A percentile compares a stretch with the other conserved stretches of the same genome.
Evolutionary conservation across 768 basidiomycete species (phyloP).

Genomic region (Chalciporus pseudorubinellus): DNA sequence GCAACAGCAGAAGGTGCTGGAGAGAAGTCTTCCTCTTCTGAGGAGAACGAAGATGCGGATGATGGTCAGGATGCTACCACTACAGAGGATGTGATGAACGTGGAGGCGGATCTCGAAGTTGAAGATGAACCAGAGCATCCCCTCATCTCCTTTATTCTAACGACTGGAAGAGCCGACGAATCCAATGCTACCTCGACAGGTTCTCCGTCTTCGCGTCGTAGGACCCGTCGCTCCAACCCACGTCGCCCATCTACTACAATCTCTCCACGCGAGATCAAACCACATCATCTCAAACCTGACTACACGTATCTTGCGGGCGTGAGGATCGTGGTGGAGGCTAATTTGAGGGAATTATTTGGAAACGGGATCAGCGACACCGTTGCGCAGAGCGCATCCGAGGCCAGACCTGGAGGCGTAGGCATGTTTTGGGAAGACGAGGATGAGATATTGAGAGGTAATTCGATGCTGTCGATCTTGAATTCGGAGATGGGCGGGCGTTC

Average conservation of each 20-base stretch:
- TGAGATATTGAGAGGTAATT: slow-evolving; percentile 14
- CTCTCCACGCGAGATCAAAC: slow-evolving; percentile 19
- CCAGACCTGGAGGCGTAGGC: slow-evolving; percentile 5
- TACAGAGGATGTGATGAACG: background rate
- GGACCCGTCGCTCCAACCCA: slow-evolving; percentile 18
- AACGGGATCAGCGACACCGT: background rate
- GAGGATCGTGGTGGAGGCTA: slow-evolving; percentile 50
- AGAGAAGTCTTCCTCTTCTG: background rate
- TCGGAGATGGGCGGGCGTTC: background rate
- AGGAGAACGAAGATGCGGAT: no score
- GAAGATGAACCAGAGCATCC: slow-evolving; percentile 6
- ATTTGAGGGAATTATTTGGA: slow-evolving; percentile 41
- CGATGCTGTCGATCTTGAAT: background rate
- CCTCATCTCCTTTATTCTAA: slow-evolving; percentile 10
- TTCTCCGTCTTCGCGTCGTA: slow-evolving; percentile 11
- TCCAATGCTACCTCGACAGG: background rate
- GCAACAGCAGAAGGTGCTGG: background rate
- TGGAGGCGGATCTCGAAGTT: slow-evolving; percentile 13
- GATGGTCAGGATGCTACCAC: background rate
- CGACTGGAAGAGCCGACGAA: background rate
- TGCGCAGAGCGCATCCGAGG: background rate
- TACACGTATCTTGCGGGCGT: slow-evolving; percentile 52
- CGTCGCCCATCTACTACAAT: slow-evolving; percentile 14
- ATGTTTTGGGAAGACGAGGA: slow-evolving; percentile 32
- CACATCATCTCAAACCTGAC: slow-evolving; percentile 42